Evolutionary conservation across 306 rosid genomes (phyloP).

Genomic region (Glycine soja): DNA sequence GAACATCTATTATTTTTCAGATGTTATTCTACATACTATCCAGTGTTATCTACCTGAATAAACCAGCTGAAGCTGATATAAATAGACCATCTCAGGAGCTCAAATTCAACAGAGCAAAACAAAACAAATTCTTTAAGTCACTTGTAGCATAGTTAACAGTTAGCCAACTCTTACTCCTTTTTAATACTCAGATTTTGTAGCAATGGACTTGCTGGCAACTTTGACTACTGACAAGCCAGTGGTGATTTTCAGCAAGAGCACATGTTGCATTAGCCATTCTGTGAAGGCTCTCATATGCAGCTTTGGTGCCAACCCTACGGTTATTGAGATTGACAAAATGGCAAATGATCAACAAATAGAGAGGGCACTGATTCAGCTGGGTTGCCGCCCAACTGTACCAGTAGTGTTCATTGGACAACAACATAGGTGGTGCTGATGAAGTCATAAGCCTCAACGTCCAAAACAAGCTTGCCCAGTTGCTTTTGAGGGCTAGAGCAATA

Average conservation of each 20-base stretch:
- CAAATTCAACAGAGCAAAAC: constrained; percentile 44
- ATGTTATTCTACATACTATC: constrained; percentile 42
- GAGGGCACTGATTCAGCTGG: constrained; percentile 54
- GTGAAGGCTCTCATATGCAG: constrained; percentile 56
- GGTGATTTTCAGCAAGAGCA: constrained; percentile 77
- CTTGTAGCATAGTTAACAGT: neutral
- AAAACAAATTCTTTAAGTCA: constrained; percentile 11
- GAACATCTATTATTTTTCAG: constrained; percentile 28
- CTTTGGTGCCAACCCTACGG: constrained; percentile 63
- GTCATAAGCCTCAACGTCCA: constrained; percentile 65
- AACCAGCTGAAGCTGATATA: constrained; percentile 48
- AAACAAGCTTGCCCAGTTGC: constrained; percentile 64
- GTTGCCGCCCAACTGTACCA: constrained; percentile 67
- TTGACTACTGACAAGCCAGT: constrained; percentile 71
- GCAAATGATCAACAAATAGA: constrained; percentile 64
- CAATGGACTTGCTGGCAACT: constrained; percentile 62
- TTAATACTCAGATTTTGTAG: constrained; percentile 15
- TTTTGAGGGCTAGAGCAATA: constrained; percentile 65
- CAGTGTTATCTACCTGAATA: constrained; percentile 23
- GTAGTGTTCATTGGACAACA: constrained; percentile 76
- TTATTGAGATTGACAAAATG: constrained; percentile 63
- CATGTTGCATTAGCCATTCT: constrained; percentile 60
- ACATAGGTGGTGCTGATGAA: constrained; percentile 68
- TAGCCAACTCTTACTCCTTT: neutral
- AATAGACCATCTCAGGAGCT: constrained; percentile 44